These are phyloP conservation scores for Candida fluviatilis DNA, from an alignment of 805 yeast species.

Conservation along the genomic window DNA sequence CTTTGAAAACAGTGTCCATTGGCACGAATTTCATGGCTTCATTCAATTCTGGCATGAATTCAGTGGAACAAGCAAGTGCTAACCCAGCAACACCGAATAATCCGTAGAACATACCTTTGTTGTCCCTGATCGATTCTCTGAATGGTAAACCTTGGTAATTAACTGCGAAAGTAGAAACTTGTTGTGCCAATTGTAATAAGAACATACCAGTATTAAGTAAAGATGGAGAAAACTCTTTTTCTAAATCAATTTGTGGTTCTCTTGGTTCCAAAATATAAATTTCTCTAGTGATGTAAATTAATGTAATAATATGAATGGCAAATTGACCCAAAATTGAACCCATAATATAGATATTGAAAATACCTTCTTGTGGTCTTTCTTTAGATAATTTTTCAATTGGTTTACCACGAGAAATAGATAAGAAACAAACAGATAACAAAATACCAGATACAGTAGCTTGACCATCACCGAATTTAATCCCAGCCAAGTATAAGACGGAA, in stretches of 20 bases:
- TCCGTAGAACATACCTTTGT: slow-evolving; percentile 97
- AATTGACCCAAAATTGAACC: slow-evolving; percentile 96
- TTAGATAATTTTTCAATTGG: slow-evolving; percentile 85
- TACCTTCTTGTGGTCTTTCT: slow-evolving; percentile 96
- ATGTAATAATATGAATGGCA: slow-evolving; percentile 81
- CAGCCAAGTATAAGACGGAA: slow-evolving; percentile 91
- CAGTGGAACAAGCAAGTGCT: slow-evolving; percentile 90
- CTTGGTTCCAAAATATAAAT: slow-evolving; percentile 90
- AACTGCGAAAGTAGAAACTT: slow-evolving; percentile 95
- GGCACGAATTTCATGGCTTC: slow-evolving; percentile 90
- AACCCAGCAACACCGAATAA: slow-evolving; percentile 84
- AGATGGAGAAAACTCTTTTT: slow-evolving; percentile 83
- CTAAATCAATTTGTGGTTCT: slow-evolving; percentile 84
- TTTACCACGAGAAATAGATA: slow-evolving; percentile 90
- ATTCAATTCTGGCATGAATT: slow-evolving; percentile 89
- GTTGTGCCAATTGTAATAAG: slow-evolving; percentile 90
- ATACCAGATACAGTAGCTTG: slow-evolving; percentile 97
- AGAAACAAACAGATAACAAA: slow-evolving; percentile 87
- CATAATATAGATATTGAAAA: slow-evolving; percentile 93
- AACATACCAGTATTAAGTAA: slow-evolving; percentile 94
- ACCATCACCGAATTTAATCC: slow-evolving; percentile 96
- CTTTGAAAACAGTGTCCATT: slow-evolving; percentile 70
- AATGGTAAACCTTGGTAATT: slow-evolving; percentile 97
- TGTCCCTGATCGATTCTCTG: slow-evolving; percentile 83
- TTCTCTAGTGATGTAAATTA: slow-evolving; percentile 78